Percentiles rank a stretch among this genome's conserved stretches.
phyloP scores from a whole-genome alignment of 2,329 filamentous ascomycete species.

The Neoscytalidium dimidiatum region DNA sequence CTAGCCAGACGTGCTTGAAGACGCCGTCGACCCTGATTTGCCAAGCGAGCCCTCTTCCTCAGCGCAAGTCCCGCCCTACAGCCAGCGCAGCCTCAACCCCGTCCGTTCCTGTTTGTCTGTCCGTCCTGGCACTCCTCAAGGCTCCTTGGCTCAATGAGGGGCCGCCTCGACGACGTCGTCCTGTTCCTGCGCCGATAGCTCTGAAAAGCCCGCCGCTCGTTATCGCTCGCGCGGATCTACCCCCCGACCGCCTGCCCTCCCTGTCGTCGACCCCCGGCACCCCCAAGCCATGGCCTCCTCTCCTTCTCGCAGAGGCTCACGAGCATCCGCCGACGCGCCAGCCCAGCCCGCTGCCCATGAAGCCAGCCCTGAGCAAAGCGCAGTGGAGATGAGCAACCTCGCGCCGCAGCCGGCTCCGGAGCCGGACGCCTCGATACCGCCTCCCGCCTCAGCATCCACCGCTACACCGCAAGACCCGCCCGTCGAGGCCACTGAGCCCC shows the following conservation, averaged over 20 bases:
- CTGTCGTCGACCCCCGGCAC: conserved; percentile 12
- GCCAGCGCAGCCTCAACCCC: conserved; percentile 18
- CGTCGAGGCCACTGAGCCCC: neutral
- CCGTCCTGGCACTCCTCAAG: conserved; percentile 1
- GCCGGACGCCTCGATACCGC: conserved; percentile 19
- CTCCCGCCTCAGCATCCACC: conserved; percentile 2
- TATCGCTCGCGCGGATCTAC: conserved; percentile 16
- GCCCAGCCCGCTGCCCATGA: conserved; percentile 17
- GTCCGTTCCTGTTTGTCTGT: conserved; percentile 10
- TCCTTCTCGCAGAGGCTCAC: conserved; percentile 19
- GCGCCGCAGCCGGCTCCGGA: conserved; percentile 11
- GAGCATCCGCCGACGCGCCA: conserved; percentile 16
- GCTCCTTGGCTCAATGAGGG: conserved; percentile 11
- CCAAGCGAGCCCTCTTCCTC: conserved; percentile 15
- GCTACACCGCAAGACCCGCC: neutral
- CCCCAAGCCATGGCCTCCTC: conserved; percentile 20
- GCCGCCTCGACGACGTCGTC: conserved; percentile 4
- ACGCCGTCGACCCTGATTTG: conserved; percentile 13
- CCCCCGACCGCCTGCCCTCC: conserved; percentile 15
- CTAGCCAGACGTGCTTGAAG: conserved; percentile 10
- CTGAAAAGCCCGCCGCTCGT: conserved; percentile 1
- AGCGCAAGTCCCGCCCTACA: conserved; percentile 19
- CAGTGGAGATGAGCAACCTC: conserved; percentile 18
- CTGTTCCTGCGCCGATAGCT: conserved; percentile 6
- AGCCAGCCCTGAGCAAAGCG: conserved; percentile 3